Base-by-base conservation (phyloP, 2,329 filamentous ascomycete species). In the Bimuria novae-zelandiae region DNA sequence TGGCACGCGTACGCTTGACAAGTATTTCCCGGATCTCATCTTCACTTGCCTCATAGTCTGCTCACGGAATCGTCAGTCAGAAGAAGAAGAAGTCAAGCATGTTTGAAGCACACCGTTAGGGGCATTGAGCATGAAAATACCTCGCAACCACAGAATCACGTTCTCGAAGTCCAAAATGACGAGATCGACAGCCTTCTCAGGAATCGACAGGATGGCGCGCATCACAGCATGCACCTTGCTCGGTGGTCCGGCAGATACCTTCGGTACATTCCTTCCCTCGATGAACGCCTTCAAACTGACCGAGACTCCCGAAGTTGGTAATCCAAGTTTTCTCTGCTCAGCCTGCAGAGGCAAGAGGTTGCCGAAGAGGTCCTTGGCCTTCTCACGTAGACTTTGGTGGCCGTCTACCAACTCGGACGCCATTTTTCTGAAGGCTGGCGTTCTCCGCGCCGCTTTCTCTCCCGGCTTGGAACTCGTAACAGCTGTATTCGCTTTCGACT, bases 21-120 rank as follows among this genome's bases (percentile, higher is more conserved):
- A 73, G 57, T 8, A 54, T 52, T 40, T 68, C 64, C 12, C 70
- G 62, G n/a, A 69, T 22, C 1, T 33, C 39, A 30, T 70, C 68
- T 27, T 63, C 45, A 16, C 56, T 50, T 12, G 3, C 10, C 30
- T 3, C 10, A 33, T 3, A 4, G 30, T 11, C 11, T 12, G 4
- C 30, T 33, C 30, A 33, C 12, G 3, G 4, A 4, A 6, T 12
- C 30, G 30, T 33, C 10, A 33, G 30, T n/a, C 11, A 30, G 30
- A n/a, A 33, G 10, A 11, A 12, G 10, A 12, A 33, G 12, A 5
- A 12, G 4, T 33, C n/a, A n/a, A n/a, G n/a, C n/a, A n/a, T n/a
- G n/a, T n/a, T n/a, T n/a, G n/a, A 30, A 30, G 27, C 27, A 30
- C 12, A 51, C 49, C 7, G 39, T 49, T n/a, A n/a, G 1, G 62